phyloP scores from a whole-genome alignment of 768 basidiomycete species.

The Mrakia frigida region DNA sequence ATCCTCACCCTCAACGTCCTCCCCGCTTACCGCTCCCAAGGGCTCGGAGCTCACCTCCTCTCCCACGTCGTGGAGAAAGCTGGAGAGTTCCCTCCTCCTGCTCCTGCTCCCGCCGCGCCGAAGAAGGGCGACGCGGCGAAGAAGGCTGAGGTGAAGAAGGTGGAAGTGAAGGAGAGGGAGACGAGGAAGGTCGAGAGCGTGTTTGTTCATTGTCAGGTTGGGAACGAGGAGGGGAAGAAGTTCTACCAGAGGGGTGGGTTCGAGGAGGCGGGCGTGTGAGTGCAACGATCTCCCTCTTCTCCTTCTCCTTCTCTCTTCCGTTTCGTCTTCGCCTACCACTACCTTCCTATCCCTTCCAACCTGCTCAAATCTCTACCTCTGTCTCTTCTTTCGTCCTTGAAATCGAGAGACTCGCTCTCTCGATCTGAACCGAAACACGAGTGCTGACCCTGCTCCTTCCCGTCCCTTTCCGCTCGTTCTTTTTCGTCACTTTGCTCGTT shows the following conservation, averaged over 20 bases:
- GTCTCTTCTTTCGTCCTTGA: too few relatives aligned
- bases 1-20: slow-evolving; percentile 33
- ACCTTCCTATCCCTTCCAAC: background rate
- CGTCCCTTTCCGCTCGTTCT: background rate
- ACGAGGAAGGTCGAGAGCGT: slow-evolving; percentile 22
- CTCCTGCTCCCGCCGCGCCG: background rate
- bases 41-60: slow-evolving; percentile 26
- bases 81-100: slow-evolving; percentile 12
- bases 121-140: background rate
- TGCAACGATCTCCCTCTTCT: background rate
- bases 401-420: too few relatives aligned
- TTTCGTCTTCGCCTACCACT: background rate
- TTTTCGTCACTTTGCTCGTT: background rate
- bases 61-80: slow-evolving; percentile 26
- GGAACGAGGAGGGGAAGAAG: slow-evolving; percentile 27
- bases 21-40: slow-evolving; percentile 30
- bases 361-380: background rate
- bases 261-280: slow-evolving; percentile 19
- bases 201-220: slow-evolving; percentile 30
- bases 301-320: background rate
- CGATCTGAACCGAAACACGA: too few relatives aligned
- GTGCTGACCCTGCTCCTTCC: background rate
- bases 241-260: slow-evolving; percentile 28
- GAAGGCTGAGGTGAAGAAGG: background rate
- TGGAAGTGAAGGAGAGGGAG: background rate